phyloP scores from a whole-genome alignment of 495 filamentous ascomycete genomes.

The Penicillium atrosanguineum region DNA sequence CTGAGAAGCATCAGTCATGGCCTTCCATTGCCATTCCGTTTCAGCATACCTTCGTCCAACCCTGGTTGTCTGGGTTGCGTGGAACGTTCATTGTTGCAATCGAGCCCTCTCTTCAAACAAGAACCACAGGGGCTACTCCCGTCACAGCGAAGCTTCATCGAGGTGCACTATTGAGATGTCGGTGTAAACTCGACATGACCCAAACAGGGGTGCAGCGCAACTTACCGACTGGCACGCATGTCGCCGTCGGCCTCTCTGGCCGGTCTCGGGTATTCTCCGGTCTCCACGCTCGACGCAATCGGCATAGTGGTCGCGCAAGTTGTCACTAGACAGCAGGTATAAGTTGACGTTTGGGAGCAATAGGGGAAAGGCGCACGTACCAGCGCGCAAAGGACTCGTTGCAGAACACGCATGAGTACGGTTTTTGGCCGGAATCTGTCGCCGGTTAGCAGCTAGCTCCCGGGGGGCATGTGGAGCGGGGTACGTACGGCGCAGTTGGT shows the following conservation, averaged over 20 bases:
- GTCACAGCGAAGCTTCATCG: constrained; percentile 53
- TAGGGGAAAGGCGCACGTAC: constrained; percentile 19
- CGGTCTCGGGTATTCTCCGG: constrained; percentile 43
- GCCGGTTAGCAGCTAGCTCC: constrained; percentile 16
- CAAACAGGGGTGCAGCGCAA: background rate
- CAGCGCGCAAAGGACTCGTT: constrained; percentile 46
- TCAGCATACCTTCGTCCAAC: constrained; percentile 20
- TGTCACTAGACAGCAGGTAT: constrained; percentile 31
- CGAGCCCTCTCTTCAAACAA: constrained; percentile 42
- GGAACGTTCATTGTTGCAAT: constrained; percentile 41
- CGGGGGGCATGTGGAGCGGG: constrained; percentile 8
- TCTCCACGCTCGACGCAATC: constrained; percentile 43
- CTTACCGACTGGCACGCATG: constrained; percentile 49
- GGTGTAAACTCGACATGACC: background rate
- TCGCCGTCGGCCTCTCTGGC: constrained; percentile 43
- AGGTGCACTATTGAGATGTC: constrained; percentile 38
- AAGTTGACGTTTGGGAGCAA: background rate
- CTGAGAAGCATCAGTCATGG: constrained; percentile 11
- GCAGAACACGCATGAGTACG: constrained; percentile 46
- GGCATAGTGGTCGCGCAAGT: constrained; percentile 45
- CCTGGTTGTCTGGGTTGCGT: constrained; percentile 9
- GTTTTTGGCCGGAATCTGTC: constrained; percentile 45
- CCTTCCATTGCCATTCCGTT: background rate
- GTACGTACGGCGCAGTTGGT: constrained; percentile 46
- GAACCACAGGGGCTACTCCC: constrained; percentile 47